Evolutionary conservation across 2,329 filamentous ascomycete species (phyloP), one percentile per base, ranked within the genome.

Genomic region (Nemania abortiva): DNA sequence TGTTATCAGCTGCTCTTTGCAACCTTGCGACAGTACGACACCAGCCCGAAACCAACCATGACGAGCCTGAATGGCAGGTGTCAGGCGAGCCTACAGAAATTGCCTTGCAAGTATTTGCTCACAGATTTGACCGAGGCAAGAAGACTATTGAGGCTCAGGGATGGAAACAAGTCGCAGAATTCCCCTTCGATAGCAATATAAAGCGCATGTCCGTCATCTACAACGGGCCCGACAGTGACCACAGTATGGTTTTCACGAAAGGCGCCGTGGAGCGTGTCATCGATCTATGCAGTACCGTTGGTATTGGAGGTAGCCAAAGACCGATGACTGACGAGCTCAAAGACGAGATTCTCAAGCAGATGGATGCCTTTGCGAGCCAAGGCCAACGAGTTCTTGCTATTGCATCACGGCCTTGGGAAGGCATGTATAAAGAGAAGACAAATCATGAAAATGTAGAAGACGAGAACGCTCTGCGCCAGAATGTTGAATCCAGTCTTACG

Each of bases 191-290:
- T 79, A 92, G 90, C 65, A 87, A 86, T 74, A 89, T 93, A 77
- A 94, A 94, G 85, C 89, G 90, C 74, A 94, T 94, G 92, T 92
- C 90, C 9, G 91, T 94, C 65, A 86, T 94, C 54, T 93, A 92
- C 80, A 84, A 88, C 56, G 81, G 80, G 6, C 86, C 86, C 1
- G 72, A 76, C 5, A 77, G 78, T 7, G 81, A 84, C 42, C 79
- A 77, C 73, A 88, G 86, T 72, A 76, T 87, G 69, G 83, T 90
- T 5, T 89, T 89, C 72, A 88, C 86, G 70, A 90, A 90, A 77
- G 89, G 89, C 10, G 88, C 89, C 1, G 87, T 89, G 20, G 89
- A 91, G 78, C 84, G 87, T 53, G 77, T 91, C 10, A 77, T 90
- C 13, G 88, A 90, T 65, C 81, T 89, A 2, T 89, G 87, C 78